phyloP scores from a whole-genome alignment of 306 rosid species.

The Gastrolobium villosum region DNA sequence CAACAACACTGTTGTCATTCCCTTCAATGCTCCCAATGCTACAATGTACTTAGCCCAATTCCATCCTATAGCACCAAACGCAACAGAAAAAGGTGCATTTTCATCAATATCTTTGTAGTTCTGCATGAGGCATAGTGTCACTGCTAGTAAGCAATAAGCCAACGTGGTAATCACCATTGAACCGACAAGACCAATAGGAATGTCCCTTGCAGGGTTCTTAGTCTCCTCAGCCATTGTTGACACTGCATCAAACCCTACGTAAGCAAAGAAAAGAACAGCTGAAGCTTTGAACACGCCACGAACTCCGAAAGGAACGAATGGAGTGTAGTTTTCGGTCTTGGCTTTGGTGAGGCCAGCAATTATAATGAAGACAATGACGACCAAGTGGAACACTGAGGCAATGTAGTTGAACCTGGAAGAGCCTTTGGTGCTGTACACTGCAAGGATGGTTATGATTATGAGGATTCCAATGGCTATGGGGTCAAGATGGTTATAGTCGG shows the following conservation, averaged over 20 bases:
- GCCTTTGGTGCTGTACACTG: constrained; percentile 81
- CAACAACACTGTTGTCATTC: constrained; percentile 85
- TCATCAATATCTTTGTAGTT: constrained; percentile 4
- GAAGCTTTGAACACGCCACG: constrained; percentile 75
- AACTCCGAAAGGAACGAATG: constrained; percentile 49
- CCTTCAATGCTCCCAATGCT: constrained; percentile 79
- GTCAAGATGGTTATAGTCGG: constrained; percentile 63
- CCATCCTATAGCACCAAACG: constrained; percentile 75
- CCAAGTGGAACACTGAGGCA: constrained; percentile 71
- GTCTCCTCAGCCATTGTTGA: constrained; percentile 94
- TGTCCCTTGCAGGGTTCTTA: constrained; percentile 77
- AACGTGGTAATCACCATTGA: constrained; percentile 71
- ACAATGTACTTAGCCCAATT: constrained; percentile 91
- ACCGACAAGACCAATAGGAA: constrained; percentile 86
- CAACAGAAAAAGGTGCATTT: constrained; percentile 73
- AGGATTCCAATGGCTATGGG: constrained; percentile 73
- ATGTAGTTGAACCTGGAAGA: constrained; percentile 85
- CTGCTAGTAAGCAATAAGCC: constrained; percentile 65
- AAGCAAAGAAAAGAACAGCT: constrained; percentile 88
- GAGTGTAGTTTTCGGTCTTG: constrained; percentile 57
- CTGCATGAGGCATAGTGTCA: constrained; percentile 84
- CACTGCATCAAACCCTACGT: constrained; percentile 84
- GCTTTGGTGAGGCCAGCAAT: constrained; percentile 77
- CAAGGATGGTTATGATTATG: constrained; percentile 54
- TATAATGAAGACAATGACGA: constrained; percentile 71